Conservation (phyloP, 1,284 basidiomycete genomes). For the Clitocybe nebularis region DNA sequence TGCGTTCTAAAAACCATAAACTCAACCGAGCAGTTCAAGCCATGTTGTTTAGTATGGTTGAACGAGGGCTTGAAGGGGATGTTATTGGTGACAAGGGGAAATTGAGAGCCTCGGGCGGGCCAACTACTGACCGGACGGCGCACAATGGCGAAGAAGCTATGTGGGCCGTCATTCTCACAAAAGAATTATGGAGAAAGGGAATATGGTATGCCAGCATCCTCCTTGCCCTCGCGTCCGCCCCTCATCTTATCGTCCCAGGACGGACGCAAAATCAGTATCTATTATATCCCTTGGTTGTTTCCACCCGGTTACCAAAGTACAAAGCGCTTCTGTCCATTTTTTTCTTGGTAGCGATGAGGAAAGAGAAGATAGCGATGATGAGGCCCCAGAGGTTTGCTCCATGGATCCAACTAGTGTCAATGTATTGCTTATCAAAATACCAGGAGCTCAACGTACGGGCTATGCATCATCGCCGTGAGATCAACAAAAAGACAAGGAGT, state of each 20-base stretch:
- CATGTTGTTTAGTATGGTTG: constrained; percentile 95
- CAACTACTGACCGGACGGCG: constrained; percentile 38
- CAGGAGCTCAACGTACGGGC: constrained; percentile 66
- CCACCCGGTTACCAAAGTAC: constrained; percentile 93
- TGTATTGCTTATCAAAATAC: constrained; percentile 5
- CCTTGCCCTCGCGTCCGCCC: too few species aligned
- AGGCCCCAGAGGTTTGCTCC: constrained; percentile 57
- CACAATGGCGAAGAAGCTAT: constrained; percentile 82
- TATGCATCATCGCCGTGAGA: constrained; percentile 78
- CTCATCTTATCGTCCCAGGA: constrained; percentile 42
- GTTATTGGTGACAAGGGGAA: constrained; percentile 82
- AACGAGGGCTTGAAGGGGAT: constrained; percentile 82
- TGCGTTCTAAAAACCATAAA: constrained; percentile 89
- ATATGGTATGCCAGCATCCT: constrained; percentile 64
- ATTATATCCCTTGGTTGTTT: constrained; percentile 92
- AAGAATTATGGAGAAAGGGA: constrained; percentile 93
- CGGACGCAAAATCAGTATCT: constrained; percentile 90
- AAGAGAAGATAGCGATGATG: constrained; percentile 67
- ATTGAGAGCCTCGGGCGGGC: constrained; percentile 39
- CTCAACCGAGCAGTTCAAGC: constrained; percentile 96
- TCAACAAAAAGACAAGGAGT: constrained; percentile 87
- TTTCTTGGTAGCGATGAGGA: constrained; percentile 86
- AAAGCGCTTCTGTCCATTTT: constrained; percentile 95
- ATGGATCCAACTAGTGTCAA: constrained; percentile 4
- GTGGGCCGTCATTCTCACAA: constrained; percentile 95